Base-by-base conservation (phyloP, 345 rosid species). In the Rhodamnia rubescens region DNA sequence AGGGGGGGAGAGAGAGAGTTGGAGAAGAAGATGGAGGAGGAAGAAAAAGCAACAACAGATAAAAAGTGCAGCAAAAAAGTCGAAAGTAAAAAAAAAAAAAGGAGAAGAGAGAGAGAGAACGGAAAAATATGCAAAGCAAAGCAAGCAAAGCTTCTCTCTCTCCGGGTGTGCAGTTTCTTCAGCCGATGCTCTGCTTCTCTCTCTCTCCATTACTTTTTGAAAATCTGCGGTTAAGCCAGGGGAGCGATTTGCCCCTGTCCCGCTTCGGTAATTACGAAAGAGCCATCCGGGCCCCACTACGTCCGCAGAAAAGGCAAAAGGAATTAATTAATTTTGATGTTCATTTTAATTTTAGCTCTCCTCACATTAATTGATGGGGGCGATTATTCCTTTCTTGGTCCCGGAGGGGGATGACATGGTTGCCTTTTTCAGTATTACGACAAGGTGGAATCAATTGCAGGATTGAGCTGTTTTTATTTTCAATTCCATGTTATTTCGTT, bases 21-120 rank as follows among this genome's bases (percentile, higher is more conserved):
- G 53, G 84, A 8, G 61, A 52, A 32, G 64, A 83, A 83, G 86
- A 81, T 64, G 85, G 26, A n/a, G 85, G 83, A 85, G 59, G 85
- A 78, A 40, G 84, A 61, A 85, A 80, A 90, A 82, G 84, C 40
- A 83, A 83, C 82, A 83, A 87, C 74, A 83, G 85, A 90, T 95
- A 94, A 87, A 92, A 88, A 92, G 93, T 93, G 96, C 83, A 88
- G 90, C 86, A 89, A 32, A 47, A 85, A 50, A 53, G 80, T 53
- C 50, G 58, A 61, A 75, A 36, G 40, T 36, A 2, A 36, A 36
- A 59, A 51, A 82, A 74, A 69, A 54, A 51, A 40, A 53, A 74
- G 88, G 89, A 0, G 74, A 14, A 8, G 74, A 61, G 74, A 61
- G 69, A 58, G 85, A 88, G 91, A 90, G 92, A 91, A 53, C 84